phyloP scores from a whole-genome alignment of 805 yeast species.

The Saccharomycopsis sp. region DNA sequence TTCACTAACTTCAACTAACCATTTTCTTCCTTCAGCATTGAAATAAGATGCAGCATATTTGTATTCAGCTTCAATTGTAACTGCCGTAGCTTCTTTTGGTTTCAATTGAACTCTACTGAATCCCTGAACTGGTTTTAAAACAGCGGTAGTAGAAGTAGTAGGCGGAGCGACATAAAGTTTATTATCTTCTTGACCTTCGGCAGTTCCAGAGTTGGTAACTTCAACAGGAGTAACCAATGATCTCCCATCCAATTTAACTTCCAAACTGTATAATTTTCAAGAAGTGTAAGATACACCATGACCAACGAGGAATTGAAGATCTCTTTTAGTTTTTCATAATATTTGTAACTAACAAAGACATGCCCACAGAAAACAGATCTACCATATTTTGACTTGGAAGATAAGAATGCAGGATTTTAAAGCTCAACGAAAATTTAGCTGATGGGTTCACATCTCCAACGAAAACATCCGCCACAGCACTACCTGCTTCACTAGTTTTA shows the following conservation, averaged over 20 bases:
- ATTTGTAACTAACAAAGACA: constrained; percentile 56
- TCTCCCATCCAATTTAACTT: constrained; percentile 26
- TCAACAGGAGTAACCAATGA: constrained; percentile 30
- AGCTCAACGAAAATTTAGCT: constrained; percentile 51
- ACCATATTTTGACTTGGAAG: constrained; percentile 45
- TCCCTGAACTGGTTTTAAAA: constrained; percentile 53
- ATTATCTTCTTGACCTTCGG: constrained; percentile 46
- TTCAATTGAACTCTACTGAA: constrained; percentile 42
- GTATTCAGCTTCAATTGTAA: constrained; percentile 32
- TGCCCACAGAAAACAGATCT: constrained; percentile 57
- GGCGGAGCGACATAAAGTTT: constrained; percentile 43
- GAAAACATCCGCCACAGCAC: constrained; percentile 51
- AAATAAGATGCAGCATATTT: too few relatives aligned
- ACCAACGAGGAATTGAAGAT: constrained; percentile 52
- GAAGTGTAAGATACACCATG: too few relatives aligned
- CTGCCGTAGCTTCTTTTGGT: constrained; percentile 38
- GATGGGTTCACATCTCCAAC: constrained; percentile 56
- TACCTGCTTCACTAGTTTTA: constrained; percentile 53
- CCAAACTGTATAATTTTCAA: constrained; percentile 35
- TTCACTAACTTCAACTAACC: too few relatives aligned
- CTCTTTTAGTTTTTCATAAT: constrained; percentile 45
- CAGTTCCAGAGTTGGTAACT: constrained; percentile 43
- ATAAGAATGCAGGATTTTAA: constrained; percentile 52
- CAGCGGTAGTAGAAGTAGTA: constrained; percentile 35
- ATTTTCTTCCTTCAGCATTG: too few relatives aligned